Evolutionary conservation across 2,329 filamentous ascomycete genomes (phyloP).

Genomic region (Thelonectria discophora): DNA sequence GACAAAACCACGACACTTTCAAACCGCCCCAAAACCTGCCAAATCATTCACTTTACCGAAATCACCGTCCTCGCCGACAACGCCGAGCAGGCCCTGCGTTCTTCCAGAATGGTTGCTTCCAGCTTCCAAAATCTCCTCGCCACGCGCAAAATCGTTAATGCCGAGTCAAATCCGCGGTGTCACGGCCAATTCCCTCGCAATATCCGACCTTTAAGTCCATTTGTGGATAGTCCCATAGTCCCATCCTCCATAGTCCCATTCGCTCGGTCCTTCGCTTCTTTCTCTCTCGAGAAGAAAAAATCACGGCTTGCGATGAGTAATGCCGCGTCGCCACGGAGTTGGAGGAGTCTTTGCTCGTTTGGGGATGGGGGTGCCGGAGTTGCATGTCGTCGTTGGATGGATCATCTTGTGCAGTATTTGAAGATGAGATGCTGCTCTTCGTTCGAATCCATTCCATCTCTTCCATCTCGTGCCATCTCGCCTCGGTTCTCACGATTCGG

Average conservation of each 20-base stretch:
- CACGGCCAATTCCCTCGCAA: conserved; percentile 15
- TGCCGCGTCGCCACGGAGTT: conserved; percentile 19
- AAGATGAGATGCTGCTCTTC: conserved; percentile 4
- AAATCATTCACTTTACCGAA: no score
- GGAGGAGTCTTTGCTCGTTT: conserved; percentile 2
- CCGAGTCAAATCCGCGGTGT: conserved; percentile 15
- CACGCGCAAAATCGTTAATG: not conserved
- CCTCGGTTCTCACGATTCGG: not conserved
- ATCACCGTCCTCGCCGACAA: not conserved
- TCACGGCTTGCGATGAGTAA: conserved; percentile 16
- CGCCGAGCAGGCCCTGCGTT: not conserved
- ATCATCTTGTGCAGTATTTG: conserved; percentile 4
- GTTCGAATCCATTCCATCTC: not conserved
- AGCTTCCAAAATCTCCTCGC: not conserved
- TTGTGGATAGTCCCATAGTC: no score
- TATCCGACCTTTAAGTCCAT: conserved; percentile 7
- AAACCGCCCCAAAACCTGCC: no score
- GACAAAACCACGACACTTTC: not conserved
- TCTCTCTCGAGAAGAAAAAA: no score
- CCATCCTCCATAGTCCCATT: no score
- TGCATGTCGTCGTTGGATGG: not conserved
- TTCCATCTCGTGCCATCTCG: not conserved
- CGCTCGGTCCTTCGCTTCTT: no score
- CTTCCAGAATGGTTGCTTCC: not conserved
- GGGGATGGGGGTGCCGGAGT: not conserved